Conservation (phyloP, 1,284 basidiomycete species). For the Salmacisia buchloeana region DNA sequence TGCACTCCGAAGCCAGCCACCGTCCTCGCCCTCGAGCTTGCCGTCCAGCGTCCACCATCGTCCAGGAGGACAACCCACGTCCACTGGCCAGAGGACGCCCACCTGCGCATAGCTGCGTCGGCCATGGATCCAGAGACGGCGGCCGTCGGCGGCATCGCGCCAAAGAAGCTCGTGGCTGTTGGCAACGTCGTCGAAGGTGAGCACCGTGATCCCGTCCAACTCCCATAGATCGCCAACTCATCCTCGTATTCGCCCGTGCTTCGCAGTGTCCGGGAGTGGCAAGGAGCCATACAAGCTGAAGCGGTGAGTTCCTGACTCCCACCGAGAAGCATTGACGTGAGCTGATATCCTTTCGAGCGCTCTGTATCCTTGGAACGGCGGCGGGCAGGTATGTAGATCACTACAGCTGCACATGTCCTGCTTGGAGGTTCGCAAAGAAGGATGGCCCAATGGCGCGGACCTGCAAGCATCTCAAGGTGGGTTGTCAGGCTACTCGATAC, state of each 20-base stretch:
- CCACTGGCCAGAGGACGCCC: too few species aligned
- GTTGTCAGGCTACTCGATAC: neutral
- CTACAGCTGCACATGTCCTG: conserved; percentile 55
- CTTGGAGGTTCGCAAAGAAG: conserved; percentile 56
- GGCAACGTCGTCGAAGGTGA: neutral
- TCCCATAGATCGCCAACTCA: neutral
- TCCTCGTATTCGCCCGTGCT: neutral
- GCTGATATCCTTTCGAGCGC: too few species aligned
- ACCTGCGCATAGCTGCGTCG: too few species aligned
- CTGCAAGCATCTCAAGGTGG: conserved; percentile 61
- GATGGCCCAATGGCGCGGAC: conserved; percentile 58
- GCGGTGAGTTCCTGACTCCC: neutral
- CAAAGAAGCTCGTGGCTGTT: neutral
- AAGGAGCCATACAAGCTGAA: neutral
- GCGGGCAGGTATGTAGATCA: conserved; percentile 55
- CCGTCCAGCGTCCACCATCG: too few species aligned
- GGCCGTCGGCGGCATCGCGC: neutral
- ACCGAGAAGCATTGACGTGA: too few species aligned
- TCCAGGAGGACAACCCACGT: too few species aligned
- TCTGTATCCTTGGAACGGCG: neutral
- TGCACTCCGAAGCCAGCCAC: too few species aligned
- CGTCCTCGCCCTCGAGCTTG: too few species aligned
- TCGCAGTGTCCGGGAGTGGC: neutral
- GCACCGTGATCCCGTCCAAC: neutral
- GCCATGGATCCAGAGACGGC: conserved; percentile 2